A percentile compares a stretch with the other conserved stretches of the same genome.
phyloP scores from a whole-genome alignment of 768 basidiomycete genomes.

The Strobilomyces echinocephalus region DNA sequence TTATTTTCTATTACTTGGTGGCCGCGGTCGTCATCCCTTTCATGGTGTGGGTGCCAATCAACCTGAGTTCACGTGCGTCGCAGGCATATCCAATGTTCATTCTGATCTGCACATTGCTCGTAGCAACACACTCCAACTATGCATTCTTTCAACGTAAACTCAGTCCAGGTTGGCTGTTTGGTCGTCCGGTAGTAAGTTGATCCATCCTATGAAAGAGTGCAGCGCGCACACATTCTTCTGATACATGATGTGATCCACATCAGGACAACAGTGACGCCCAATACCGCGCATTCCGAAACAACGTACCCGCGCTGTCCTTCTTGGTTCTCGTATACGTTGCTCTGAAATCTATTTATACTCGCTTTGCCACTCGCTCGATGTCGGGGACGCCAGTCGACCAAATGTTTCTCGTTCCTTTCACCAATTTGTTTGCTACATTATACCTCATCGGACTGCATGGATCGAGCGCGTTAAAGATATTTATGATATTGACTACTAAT shows the following conservation, averaged over 20 bases:
- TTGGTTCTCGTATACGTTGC: slow-evolving; percentile 52
- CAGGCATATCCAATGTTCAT: background rate
- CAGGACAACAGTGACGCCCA: slow-evolving; percentile 93
- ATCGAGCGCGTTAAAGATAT: slow-evolving; percentile 69
- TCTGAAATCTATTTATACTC: slow-evolving; percentile 49
- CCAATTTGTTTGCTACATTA: slow-evolving; percentile 53
- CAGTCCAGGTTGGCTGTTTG: slow-evolving; percentile 76
- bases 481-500: slow-evolving; percentile 66
- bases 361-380: slow-evolving; percentile 18
- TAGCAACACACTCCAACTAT: slow-evolving; percentile 77
- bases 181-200: slow-evolving; percentile 65
- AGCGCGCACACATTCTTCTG: background rate
- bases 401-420: slow-evolving; percentile 50
- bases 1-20: slow-evolving; percentile 66
- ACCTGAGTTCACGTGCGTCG: slow-evolving; percentile 68
- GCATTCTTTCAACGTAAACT: slow-evolving; percentile 51
- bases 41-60: slow-evolving; percentile 74
- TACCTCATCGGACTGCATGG: slow-evolving; percentile 80
- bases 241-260: background rate
- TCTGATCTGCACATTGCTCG: slow-evolving; percentile 1
- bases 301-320: slow-evolving; percentile 56
- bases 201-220: background rate
- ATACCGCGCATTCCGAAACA: slow-evolving; percentile 82
- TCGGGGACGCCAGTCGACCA: slow-evolving; percentile 25
- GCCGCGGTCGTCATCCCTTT: slow-evolving; percentile 58